Percentiles rank a stretch among this genome's conserved stretches.
These are phyloP conservation scores for Xylaria multiplex DNA, from an alignment of 2,329 filamentous ascomycete genomes.

Conservation along the genomic window DNA sequence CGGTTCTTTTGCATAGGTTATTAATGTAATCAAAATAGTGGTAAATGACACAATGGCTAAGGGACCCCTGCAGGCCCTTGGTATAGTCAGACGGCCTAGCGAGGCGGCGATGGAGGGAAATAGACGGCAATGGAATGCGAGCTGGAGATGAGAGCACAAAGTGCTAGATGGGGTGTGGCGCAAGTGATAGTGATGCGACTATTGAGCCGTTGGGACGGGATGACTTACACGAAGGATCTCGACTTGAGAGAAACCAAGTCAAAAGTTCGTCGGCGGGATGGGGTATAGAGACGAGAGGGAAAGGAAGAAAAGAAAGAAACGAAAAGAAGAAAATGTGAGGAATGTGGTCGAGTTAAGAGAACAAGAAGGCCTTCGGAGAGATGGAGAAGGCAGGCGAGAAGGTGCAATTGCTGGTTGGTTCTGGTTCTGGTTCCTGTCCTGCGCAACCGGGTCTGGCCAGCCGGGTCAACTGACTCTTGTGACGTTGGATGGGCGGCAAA, in stretches of 20 bases:
- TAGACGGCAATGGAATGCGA: conserved; percentile 32
- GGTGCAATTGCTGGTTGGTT: conserved; percentile 12
- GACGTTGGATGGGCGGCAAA: conserved; percentile 32
- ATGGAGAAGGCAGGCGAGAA: conserved; percentile 5
- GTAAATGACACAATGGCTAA: conserved; percentile 27
- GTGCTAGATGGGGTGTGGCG: conserved; percentile 20
- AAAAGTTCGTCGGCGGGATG: neutral
- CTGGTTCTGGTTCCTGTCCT: conserved; percentile 24
- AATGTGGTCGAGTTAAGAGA: conserved; percentile 9
- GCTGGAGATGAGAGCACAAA: conserved; percentile 3
- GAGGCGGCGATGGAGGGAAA: conserved; percentile 29
- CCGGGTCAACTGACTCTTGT: conserved; percentile 36
- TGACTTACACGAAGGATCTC: conserved; percentile 21
- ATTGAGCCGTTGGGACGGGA: conserved; percentile 6
- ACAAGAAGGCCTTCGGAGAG: conserved; percentile 1
- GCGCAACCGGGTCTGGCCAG: conserved; percentile 15
- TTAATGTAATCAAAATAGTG: conserved; percentile 18
- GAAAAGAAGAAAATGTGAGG: conserved; percentile 3
- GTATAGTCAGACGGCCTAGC: conserved; percentile 31
- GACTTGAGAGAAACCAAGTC: conserved; percentile 22
- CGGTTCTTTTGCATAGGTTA: conserved; percentile 16
- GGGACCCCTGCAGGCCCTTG: conserved; percentile 16
- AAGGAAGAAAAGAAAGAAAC: neutral
- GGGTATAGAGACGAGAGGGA: neutral
- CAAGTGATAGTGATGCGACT: conserved; percentile 8